phyloP scores from a whole-genome alignment of 176 grass and related monocot genomes.

The Ensete ventricosum region DNA sequence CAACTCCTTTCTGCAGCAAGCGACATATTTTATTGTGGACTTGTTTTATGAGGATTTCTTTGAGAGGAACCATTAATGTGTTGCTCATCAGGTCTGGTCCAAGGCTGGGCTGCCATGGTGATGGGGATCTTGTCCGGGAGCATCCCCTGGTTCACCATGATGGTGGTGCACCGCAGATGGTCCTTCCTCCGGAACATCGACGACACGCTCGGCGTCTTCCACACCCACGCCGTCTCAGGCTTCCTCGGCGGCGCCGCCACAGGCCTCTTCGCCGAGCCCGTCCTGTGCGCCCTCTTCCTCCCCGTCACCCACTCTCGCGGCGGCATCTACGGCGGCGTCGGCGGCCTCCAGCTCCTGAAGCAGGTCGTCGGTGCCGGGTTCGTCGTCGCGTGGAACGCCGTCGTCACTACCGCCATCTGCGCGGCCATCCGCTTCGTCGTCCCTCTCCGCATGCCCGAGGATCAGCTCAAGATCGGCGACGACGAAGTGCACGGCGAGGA shows the following conservation, averaged over 20 bases:
- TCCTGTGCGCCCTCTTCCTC: slow-evolving; percentile 5
- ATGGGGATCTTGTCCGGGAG: slow-evolving; percentile 13
- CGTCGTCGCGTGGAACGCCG: slow-evolving; percentile 6
- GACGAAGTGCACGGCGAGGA: slow-evolving; percentile 91
- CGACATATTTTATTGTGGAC: no score
- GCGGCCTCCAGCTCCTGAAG: slow-evolving; percentile 5
- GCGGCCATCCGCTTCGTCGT: not conserved
- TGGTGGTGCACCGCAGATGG: slow-evolving; percentile 5
- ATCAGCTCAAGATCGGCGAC: slow-evolving; percentile 47
- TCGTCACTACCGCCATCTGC: not conserved
- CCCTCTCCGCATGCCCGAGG: slow-evolving; percentile 13
- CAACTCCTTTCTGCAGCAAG: no score
- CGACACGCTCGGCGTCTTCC: slow-evolving; percentile 19
- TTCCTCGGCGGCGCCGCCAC: slow-evolving; percentile 5
- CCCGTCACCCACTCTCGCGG: slow-evolving; percentile 2
- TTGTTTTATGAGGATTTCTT: no score
- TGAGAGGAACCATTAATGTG: no score
- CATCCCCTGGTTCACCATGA: slow-evolving; percentile 20
- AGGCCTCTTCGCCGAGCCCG: slow-evolving; percentile 15
- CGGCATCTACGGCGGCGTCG: slow-evolving; percentile 3
- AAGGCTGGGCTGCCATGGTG: slow-evolving; percentile 7
- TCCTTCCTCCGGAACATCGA: slow-evolving; percentile 1
- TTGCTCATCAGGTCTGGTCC: slow-evolving; percentile 8
- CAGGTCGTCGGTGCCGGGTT: slow-evolving; percentile 7
- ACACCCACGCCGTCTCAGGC: slow-evolving; percentile 16